Base-by-base conservation (phyloP, 2,329 filamentous ascomycete species). In the Fusarium stilboides region DNA sequence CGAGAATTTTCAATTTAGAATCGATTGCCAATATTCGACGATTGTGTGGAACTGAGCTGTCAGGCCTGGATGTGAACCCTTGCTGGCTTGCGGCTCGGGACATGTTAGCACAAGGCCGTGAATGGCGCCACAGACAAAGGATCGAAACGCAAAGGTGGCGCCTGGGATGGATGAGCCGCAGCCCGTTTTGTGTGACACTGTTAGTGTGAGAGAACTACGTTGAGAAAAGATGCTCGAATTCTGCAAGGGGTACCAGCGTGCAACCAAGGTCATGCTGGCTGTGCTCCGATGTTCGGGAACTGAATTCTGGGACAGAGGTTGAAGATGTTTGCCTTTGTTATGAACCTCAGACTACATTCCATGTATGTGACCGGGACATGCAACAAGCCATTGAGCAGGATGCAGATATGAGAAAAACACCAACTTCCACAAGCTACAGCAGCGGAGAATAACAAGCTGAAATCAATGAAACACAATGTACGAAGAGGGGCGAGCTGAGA, bases 371-470 rank as follows among this genome's bases (percentile, higher is more conserved):
- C 26, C 10, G 39, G 12, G 44, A 14, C 22, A 36, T 26, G 50
- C 33, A 51, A 20, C 5, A 36, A 13, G 36, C 42, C 28, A 19
- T 49, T 54, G 20, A 19, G 28, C 42, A 26, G 43, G 31, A 42
- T 19, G 22, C 24, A 45, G 36, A 13, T 19, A 17, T 24, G 40
- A 36, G 26, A 17, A 26, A 20, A 24, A 24, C 12, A 43, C 13
- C 14, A 46, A 36, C 28, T 40, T 40, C 12, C 50, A 66, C 50
- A 60, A 40, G 36, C 59, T 68, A 74, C 65, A 39, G 28, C 60
- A 62, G 62, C 65, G 69, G 71, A 74, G 68, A 71, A 65, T 68
- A 64, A 50, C 19, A 44, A 62, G 33, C 31, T 22, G 36, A 19
- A 39, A 36, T 15, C 34, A 17, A 49, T 31, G 22, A 31, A 20